Percentiles rank a stretch among this genome's conserved stretches.
phyloP scores from a whole-genome alignment of 192 early-diverging fungal genomes.

The Helicostylum pulchrum region DNA sequence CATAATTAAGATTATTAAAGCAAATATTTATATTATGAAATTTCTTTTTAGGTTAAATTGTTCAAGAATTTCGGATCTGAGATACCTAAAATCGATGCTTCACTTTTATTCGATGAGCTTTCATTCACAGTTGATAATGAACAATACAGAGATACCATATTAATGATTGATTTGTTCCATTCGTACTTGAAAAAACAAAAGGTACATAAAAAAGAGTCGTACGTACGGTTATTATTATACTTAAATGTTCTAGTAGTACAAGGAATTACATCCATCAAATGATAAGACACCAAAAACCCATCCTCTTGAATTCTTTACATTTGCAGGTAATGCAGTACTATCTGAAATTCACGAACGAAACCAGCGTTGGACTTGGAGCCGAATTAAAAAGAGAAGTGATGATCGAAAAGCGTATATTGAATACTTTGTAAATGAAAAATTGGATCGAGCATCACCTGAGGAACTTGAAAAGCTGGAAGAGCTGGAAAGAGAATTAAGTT shows the following conservation, averaged over 20 bases:
- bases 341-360: constrained; percentile 87
- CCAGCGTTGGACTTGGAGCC: constrained; percentile 81
- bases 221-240: background rate
- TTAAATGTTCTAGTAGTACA: constrained; percentile 53
- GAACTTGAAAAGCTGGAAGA: constrained; percentile 53
- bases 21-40: background rate
- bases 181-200: constrained; percentile 73
- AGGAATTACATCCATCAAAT: constrained; percentile 80
- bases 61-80: constrained; percentile 63
- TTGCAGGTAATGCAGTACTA: constrained; percentile 72
- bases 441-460: constrained; percentile 43
- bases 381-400: constrained; percentile 75
- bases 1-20: background rate
- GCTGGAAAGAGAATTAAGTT: constrained; percentile 77
- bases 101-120: constrained; percentile 86
- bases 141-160: constrained; percentile 80
- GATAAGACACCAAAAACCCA: constrained; percentile 77
- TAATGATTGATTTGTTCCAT: constrained; percentile 82
- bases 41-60: constrained; percentile 54
- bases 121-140: constrained; percentile 88
- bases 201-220: constrained; percentile 30
- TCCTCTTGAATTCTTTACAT: constrained; percentile 81
- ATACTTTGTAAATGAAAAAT: constrained; percentile 62
- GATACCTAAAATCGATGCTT: constrained; percentile 58
- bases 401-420: constrained; percentile 76